These are phyloP conservation scores for Coffea humblotiana DNA, from an alignment of 305 asterid genomes.

Conservation along the genomic window DNA sequence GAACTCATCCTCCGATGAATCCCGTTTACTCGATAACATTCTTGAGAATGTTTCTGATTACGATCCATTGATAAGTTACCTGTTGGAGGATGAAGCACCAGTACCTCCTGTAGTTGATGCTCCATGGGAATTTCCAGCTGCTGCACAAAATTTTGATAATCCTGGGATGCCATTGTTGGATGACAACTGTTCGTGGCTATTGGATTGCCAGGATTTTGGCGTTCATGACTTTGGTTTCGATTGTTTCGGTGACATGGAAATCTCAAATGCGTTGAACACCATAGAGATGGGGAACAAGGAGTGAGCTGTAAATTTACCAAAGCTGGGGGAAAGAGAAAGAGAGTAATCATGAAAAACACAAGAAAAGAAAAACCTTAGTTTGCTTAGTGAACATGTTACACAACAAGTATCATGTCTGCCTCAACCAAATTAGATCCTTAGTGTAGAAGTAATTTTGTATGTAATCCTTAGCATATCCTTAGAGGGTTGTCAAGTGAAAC, in stretches of 20 bases:
- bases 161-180: conserved; percentile 28
- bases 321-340: background rate
- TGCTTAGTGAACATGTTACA: conserved; percentile 20
- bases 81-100: conserved; percentile 45
- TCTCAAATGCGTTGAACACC: conserved; percentile 26
- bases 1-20: conserved; percentile 51
- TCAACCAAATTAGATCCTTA: conserved; percentile 13
- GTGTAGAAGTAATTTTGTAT: conserved; percentile 10
- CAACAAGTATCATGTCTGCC: conserved; percentile 23
- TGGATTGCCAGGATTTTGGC: conserved; percentile 51
- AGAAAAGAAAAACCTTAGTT: background rate
- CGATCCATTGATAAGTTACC: conserved; percentile 57
- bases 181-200: conserved; percentile 32
- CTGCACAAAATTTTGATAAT: conserved; percentile 20
- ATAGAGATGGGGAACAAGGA: conserved; percentile 30
- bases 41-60: conserved; percentile 32
- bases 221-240: conserved; percentile 64
- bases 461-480: conserved; percentile 8
- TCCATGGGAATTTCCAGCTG: conserved; percentile 50
- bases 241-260: conserved; percentile 27
- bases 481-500: conserved; percentile 25
- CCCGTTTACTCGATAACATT: conserved; percentile 7
- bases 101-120: conserved; percentile 32
- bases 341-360: background rate
- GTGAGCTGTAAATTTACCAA: background rate